Evolutionary conservation across 2,329 filamentous ascomycete species (phyloP), one percentile per base, ranked within the genome.

Genomic region (Ophiostoma triangulosporum): DNA sequence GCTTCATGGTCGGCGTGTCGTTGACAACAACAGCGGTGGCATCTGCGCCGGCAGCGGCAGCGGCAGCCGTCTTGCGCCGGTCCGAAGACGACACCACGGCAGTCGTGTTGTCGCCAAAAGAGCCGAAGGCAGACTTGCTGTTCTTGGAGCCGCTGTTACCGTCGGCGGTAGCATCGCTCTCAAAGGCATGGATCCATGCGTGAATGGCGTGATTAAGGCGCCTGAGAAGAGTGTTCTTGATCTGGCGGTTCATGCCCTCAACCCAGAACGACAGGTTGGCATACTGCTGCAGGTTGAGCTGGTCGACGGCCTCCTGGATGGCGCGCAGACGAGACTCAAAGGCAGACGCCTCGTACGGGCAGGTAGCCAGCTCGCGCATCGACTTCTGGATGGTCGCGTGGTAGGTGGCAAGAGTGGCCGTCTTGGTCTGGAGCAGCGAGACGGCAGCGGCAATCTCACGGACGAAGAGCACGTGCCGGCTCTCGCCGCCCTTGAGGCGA

Each of bases 391-490:
- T 75, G 3, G 77, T 89, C n/a, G 83, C 74, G 63, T 95, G 84
- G 59, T 95, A 94, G 6, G 81, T 79, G 43, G 81, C 76, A 50
- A 98, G 73, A 0, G 86, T 85, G 11, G 82, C 76, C 0, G 90
- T 89, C 71, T 99, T 98, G 54, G 76, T 78, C 67, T 98, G 93
- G 1, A 99, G 76, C 15, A 93, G 76, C 0, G 89, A 91, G 6
- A 95, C 88, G 0, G 90, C 84, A 1, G 82, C 79, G 35, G 89
- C 90, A 62, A 98, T 95, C 62, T 96, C 89, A 31, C 90, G 86
- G 49, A 98, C 90, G 65, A 97, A 98, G 64, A 95, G 86, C 50
- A 96, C 89, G 66, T 98, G 94, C 66, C 90, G 93, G 70, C 88
- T 95, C 67, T 95, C 90, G 17, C 79, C 76, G 49, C 77, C 75